phyloP scores from a whole-genome alignment of 2,329 filamentous ascomycete species.

The Arthrobotrys megalospora region DNA sequence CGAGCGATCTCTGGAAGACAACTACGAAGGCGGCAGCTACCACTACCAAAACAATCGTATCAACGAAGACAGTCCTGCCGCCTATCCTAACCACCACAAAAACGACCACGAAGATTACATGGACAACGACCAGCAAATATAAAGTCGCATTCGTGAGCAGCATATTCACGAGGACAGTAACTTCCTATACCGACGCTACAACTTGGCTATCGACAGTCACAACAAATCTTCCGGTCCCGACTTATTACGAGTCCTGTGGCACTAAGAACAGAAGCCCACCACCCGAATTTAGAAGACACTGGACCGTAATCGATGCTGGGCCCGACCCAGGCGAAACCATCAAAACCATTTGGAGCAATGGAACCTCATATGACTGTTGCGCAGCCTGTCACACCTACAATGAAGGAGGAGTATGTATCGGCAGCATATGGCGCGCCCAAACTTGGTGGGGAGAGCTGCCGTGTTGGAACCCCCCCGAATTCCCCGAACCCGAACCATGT shows the following conservation, averaged over 20 bases:
- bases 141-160: constrained; percentile 5
- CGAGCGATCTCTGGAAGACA: constrained; percentile 43
- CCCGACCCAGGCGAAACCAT: background rate
- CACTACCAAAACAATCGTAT: constrained; percentile 3
- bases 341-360: background rate
- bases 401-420: constrained; percentile 16
- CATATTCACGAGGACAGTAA: constrained; percentile 10
- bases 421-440: constrained; percentile 13
- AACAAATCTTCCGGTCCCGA: constrained; percentile 5
- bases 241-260: constrained; percentile 16
- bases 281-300: background rate
- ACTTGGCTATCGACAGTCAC: constrained; percentile 22
- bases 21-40: constrained; percentile 28
- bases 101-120: background rate
- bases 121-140: background rate
- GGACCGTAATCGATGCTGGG: background rate
- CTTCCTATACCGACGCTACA: constrained; percentile 14
- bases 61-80: constrained; percentile 3
- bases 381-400: constrained; percentile 12
- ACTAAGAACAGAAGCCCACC: constrained; percentile 5
- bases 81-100: background rate
- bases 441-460: constrained; percentile 14
- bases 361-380: constrained; percentile 33
- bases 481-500: background rate
- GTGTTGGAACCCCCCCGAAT: background rate